Evolutionary conservation across 1,284 basidiomycete genomes (phyloP).

Genomic region (Hymenochaete sp.): DNA sequence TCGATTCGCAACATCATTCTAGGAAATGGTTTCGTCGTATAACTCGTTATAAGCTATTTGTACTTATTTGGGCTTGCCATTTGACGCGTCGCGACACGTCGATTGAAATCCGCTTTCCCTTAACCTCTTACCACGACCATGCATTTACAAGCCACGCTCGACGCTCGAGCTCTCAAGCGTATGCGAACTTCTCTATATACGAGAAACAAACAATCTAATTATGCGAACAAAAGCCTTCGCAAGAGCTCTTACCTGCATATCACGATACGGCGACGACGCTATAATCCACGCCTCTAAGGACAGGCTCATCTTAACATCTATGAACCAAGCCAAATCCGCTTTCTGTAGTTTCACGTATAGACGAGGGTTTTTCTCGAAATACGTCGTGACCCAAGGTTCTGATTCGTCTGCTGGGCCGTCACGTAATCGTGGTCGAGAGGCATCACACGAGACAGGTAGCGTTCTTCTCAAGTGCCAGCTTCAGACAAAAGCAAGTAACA

Average conservation of each 20-base stretch:
- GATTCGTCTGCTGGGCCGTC: conserved; percentile 18
- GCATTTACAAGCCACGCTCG: too few species aligned
- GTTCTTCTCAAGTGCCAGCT: conserved; percentile 49
- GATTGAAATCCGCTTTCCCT: too few species aligned
- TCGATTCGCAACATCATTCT: too few species aligned
- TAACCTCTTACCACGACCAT: too few species aligned
- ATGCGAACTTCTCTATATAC: neutral
- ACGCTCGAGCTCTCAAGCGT: too few species aligned
- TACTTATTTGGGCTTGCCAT: too few species aligned
- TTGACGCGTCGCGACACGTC: too few species aligned
- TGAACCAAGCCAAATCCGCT: conserved; percentile 70
- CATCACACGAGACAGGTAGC: conserved; percentile 2
- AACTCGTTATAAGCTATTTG: too few species aligned
- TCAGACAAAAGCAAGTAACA: conserved; percentile 46
- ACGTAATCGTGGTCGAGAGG: conserved; percentile 18
- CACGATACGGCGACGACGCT: conserved; percentile 73
- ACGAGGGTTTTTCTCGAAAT: conserved; percentile 60
- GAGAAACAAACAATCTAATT: too few species aligned
- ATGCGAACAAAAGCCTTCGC: conserved; percentile 46
- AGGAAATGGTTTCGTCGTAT: too few species aligned
- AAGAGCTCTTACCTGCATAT: conserved; percentile 61
- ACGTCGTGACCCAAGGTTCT: conserved; percentile 33
- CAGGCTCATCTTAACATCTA: conserved; percentile 54
- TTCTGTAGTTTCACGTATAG: conserved; percentile 71
- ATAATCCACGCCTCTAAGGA: conserved; percentile 55